Conservation (phyloP, 129 eudicot species). For the Saposhnikovia divaricata region DNA sequence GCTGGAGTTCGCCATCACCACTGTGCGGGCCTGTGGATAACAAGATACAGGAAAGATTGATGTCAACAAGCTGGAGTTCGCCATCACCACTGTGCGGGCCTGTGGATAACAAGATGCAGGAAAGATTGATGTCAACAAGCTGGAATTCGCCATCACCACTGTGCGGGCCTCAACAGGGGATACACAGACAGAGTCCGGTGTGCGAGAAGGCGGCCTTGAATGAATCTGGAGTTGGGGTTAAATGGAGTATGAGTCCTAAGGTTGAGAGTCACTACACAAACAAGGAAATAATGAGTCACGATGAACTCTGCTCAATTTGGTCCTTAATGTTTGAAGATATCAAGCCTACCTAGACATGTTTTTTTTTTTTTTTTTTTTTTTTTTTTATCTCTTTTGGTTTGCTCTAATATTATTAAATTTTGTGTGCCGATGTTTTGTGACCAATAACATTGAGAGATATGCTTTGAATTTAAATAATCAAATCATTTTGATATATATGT, state of each 20-base stretch:
- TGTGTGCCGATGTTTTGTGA: neutral
- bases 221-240: neutral
- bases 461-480: neutral
- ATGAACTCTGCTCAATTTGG: slow-evolving; percentile 6
- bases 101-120: neutral
- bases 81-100: neutral
- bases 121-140: neutral
- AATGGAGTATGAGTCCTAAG: neutral
- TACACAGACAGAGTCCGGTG: neutral
- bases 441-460: neutral
- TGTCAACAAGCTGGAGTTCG: neutral
- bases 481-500: neutral
- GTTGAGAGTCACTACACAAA: neutral
- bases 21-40: neutral
- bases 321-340: slow-evolving; percentile 8
- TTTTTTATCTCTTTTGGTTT: neutral
- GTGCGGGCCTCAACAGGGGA: neutral
- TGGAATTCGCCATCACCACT: neutral
- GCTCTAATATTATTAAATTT: neutral
- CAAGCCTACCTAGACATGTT: neutral
- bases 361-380: no score
- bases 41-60: neutral
- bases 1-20: neutral
- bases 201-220: neutral
- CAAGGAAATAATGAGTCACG: neutral